These are phyloP conservation scores for Fusarium annulatum DNA, from an alignment of 2,329 filamentous ascomycete genomes.

Conservation along the genomic window DNA sequence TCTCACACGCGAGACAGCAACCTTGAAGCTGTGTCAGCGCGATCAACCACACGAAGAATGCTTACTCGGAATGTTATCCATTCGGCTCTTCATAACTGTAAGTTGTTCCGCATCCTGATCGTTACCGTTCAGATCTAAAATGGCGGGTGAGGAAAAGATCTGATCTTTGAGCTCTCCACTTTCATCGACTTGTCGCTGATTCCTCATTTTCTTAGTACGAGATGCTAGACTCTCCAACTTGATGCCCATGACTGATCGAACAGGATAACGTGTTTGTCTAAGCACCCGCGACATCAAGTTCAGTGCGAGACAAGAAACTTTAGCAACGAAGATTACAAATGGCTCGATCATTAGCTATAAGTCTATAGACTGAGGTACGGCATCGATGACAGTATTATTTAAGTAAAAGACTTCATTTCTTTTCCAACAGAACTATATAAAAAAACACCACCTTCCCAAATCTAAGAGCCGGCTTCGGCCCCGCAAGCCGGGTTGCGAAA, in stretches of 20 bases:
- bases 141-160: not conserved
- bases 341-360: no score
- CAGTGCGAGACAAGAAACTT: no score
- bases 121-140: not conserved
- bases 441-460: fast-evolving
- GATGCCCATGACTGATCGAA: no score
- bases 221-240: not conserved
- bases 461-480: not conserved
- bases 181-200: not conserved
- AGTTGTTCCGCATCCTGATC: not conserved
- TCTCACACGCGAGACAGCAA: not conserved
- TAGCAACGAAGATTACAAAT: no score
- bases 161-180: not conserved
- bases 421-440: not conserved
- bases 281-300: no score
- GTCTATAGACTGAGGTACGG: no score
- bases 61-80: no score
- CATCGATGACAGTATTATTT: no score
- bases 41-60: not conserved
- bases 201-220: not conserved
- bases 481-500: not conserved
- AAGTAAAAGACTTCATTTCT: no score
- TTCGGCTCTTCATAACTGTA: no score
- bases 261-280: no score
- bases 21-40: not conserved